Conservation (phyloP, 805 yeast species). For the Blastobotrys americana region DNA sequence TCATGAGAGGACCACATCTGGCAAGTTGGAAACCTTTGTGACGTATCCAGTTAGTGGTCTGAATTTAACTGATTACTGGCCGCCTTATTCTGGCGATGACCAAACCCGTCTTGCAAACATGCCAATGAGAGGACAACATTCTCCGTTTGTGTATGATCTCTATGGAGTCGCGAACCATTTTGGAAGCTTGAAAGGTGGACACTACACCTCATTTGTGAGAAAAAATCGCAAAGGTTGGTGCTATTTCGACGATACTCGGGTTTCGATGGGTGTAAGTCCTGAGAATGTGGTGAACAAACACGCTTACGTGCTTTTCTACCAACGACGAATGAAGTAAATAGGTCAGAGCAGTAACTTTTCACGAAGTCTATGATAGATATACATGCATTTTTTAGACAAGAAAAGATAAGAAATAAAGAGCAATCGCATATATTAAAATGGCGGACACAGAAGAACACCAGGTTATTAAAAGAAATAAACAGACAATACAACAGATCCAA, state of each 20-base stretch:
- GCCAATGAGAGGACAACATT: constrained; percentile 60
- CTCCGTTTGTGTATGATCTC: constrained; percentile 72
- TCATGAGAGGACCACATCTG: constrained; percentile 24
- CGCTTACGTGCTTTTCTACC: constrained; percentile 80
- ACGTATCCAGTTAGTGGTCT: constrained; percentile 55
- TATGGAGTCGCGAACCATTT: constrained; percentile 79
- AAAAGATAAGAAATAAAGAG: neutral
- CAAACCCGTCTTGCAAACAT: constrained; percentile 45
- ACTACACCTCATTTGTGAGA: constrained; percentile 74
- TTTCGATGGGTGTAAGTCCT: constrained; percentile 44
- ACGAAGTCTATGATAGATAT: too few species aligned
- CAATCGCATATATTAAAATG: too few species aligned
- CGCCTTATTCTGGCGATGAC: constrained; percentile 36
- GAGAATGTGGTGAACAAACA: constrained; percentile 57
- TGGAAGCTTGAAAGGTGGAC: constrained; percentile 81
- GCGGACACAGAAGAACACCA: too few species aligned
- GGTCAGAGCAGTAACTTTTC: too few species aligned
- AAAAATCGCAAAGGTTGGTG: constrained; percentile 69
- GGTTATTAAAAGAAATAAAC: too few species aligned
- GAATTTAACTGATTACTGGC: constrained; percentile 71
- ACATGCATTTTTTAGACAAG: neutral
- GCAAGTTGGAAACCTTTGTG: constrained; percentile 59
- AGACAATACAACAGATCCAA: too few species aligned
- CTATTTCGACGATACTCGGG: constrained; percentile 71
- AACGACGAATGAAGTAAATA: constrained; percentile 31